A percentile compares a stretch with the other conserved stretches of the same genome.
Evolutionary conservation across 306 rosid genomes (phyloP).

Genomic region (Rosa multiflora): DNA sequence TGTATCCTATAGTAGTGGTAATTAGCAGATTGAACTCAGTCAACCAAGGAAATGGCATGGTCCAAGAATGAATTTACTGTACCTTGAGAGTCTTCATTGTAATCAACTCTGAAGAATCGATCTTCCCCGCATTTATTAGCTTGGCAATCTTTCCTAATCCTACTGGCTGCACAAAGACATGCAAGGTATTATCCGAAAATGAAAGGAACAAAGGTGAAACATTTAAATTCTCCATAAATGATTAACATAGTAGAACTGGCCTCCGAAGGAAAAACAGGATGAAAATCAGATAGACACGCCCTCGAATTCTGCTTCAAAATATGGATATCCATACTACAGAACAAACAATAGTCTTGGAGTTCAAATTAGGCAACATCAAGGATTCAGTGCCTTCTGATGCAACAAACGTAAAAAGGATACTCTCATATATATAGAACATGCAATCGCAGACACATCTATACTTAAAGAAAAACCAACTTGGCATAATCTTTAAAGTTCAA

Average conservation of each 20-base stretch:
- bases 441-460: too few species aligned
- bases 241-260: background rate
- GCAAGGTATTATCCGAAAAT: conserved; percentile 16
- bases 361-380: background rate
- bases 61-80: conserved; percentile 24
- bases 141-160: conserved; percentile 84
- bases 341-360: background rate
- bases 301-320: background rate
- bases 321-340: background rate
- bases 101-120: conserved; percentile 88
- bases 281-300: background rate
- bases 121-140: conserved; percentile 82
- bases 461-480: background rate
- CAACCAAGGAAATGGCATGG: conserved; percentile 27
- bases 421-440: too few species aligned
- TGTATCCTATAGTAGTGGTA: conserved; percentile 62
- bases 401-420: background rate
- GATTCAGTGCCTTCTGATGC: background rate
- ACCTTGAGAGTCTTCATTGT: conserved; percentile 97
- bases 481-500: background rate
- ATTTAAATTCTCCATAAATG: background rate
- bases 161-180: conserved; percentile 59
- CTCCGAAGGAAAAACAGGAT: background rate
- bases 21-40: conserved; percentile 28
- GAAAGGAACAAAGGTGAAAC: background rate